Percentiles rank a stretch among this genome's conserved stretches.
These are phyloP conservation scores for Cyberlindnera americana DNA, from an alignment of 805 yeast genomes.

Conservation along the genomic window DNA sequence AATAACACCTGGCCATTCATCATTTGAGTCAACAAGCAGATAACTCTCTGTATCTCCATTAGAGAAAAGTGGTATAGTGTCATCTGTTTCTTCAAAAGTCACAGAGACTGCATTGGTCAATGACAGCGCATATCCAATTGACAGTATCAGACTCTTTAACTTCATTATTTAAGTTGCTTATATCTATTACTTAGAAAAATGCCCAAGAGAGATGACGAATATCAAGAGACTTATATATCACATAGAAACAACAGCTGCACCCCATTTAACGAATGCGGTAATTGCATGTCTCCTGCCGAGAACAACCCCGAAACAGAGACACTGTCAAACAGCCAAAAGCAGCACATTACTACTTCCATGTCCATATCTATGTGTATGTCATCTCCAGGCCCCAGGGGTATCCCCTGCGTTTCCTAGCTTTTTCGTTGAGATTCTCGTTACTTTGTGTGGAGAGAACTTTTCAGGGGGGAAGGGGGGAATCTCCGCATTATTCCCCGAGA, in stretches of 20 bases:
- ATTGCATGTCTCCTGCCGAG: too few relatives aligned
- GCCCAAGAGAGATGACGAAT: too few relatives aligned
- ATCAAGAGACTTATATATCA: too few relatives aligned
- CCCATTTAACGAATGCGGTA: not conserved
- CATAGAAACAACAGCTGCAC: too few relatives aligned
- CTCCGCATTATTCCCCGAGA: too few relatives aligned
- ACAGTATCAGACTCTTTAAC: not conserved
- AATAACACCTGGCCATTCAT: conserved; percentile 14
- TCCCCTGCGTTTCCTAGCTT: too few relatives aligned
- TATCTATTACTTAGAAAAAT: too few relatives aligned
- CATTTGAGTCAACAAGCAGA: conserved; percentile 3
- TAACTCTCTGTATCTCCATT: conserved; percentile 1
- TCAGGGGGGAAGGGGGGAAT: not conserved
- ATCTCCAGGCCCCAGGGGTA: too few relatives aligned
- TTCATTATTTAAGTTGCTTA: not conserved
- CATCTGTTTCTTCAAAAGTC: conserved; percentile 3
- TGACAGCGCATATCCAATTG: not conserved
- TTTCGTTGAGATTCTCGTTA: conserved; percentile 5
- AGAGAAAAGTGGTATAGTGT: conserved; percentile 4
- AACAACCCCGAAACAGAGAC: too few relatives aligned
- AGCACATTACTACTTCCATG: too few relatives aligned
- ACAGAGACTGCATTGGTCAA: not conserved
- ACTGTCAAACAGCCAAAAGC: too few relatives aligned
- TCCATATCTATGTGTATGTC: too few relatives aligned
- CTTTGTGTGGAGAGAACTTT: not conserved